Evolutionary conservation across 768 basidiomycete species (phyloP).

Genomic region (Leccinellum albellum): DNA sequence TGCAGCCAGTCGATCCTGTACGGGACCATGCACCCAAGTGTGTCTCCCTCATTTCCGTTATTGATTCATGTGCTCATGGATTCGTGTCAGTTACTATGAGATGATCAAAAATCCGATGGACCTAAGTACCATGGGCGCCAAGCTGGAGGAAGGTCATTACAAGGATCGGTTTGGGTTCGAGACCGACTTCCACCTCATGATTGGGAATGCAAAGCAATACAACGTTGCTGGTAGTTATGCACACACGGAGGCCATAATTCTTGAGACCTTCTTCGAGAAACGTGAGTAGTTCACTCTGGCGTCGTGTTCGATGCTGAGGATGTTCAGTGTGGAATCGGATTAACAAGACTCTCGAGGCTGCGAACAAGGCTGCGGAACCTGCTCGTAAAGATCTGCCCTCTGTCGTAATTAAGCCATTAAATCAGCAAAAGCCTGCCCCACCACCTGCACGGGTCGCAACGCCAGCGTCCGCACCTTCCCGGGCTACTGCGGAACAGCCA

Average conservation of each 20-base stretch:
- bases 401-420: constrained; percentile 21
- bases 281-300: constrained; percentile 44
- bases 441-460: constrained; percentile 9
- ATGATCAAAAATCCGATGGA: constrained; percentile 95
- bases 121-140: constrained; percentile 81
- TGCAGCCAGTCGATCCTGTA: constrained; percentile 93
- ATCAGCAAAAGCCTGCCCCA: constrained; percentile 16
- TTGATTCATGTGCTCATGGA: neutral
- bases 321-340: constrained; percentile 79
- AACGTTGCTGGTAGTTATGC: constrained; percentile 70
- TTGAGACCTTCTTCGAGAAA: constrained; percentile 84
- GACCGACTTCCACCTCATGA: constrained; percentile 84
- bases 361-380: constrained; percentile 41
- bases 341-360: constrained; percentile 76
- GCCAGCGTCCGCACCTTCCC: constrained; percentile 13
- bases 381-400: constrained; percentile 23
- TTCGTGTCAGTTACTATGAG: constrained; percentile 72
- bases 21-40: constrained; percentile 87
- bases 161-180: constrained; percentile 79
- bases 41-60: neutral
- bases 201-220: constrained; percentile 82
- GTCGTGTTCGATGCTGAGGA: constrained; percentile 8
- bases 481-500: constrained; percentile 26
- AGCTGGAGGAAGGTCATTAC: constrained; percentile 84
- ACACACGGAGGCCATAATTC: constrained; percentile 66